Evolutionary conservation across 2,329 filamentous ascomycete genomes (phyloP).

Genomic region (Penicillium sp.): DNA sequence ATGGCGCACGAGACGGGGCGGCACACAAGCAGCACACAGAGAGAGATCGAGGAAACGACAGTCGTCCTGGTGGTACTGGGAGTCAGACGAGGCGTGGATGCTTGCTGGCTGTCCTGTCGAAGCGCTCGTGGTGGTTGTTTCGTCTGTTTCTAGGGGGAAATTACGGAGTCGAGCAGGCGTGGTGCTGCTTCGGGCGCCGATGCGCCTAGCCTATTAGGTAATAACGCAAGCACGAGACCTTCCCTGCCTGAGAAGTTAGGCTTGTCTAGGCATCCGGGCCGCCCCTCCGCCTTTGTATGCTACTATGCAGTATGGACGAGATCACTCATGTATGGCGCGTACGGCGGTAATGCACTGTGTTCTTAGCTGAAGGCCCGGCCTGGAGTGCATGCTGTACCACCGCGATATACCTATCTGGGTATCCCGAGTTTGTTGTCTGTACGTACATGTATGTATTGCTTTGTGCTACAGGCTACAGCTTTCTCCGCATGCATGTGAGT

Average conservation of each 20-base stretch:
- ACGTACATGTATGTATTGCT: no score
- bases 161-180: neutral
- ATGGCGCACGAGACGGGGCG: slow-evolving; percentile 11
- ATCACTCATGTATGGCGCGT: neutral
- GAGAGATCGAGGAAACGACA: neutral
- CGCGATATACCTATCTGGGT: no score
- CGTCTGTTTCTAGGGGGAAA: neutral
- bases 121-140: neutral
- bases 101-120: neutral
- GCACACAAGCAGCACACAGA: slow-evolving; percentile 1
- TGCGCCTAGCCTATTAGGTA: neutral
- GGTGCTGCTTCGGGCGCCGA: neutral
- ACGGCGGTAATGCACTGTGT: no score
- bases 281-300: no score
- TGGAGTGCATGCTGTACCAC: no score
- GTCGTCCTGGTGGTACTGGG: neutral
- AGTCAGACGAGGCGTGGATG: neutral
- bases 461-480: no score
- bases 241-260: neutral
- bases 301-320: neutral
- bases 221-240: neutral
- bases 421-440: no score
- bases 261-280: no score
- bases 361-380: no score
- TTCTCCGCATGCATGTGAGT: no score